Conservation (phyloP, 306 rosid genomes). For the Sphenostylis stenocarpa region DNA sequence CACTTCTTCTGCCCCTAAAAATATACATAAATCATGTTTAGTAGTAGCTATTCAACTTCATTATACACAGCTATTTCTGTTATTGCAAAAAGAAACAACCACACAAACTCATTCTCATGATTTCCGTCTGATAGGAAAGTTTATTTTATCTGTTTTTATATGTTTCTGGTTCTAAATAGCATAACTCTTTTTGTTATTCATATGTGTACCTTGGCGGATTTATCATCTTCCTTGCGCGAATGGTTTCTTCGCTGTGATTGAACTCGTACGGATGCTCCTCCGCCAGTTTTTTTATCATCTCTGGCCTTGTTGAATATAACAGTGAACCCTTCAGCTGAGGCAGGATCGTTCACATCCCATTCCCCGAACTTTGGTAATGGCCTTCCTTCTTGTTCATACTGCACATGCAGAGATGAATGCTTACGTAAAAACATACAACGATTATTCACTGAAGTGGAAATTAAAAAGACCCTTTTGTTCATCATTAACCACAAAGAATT, state of each 20-base stretch:
- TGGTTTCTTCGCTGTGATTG: constrained; percentile 35
- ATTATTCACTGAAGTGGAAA: not conserved
- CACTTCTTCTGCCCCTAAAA: constrained; percentile 58
- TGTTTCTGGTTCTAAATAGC: not conserved
- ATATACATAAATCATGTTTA: not conserved
- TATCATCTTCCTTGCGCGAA: constrained; percentile 38
- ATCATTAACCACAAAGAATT: not conserved
- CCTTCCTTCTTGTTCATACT: constrained; percentile 51
- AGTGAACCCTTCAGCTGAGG: constrained; percentile 79
- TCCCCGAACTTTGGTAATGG: constrained; percentile 87
- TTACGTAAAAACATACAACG: not conserved
- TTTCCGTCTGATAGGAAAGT: not conserved
- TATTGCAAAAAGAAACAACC: not conserved
- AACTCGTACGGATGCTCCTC: constrained; percentile 30
- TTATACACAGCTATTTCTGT: not conserved
- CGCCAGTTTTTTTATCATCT: constrained; percentile 74
- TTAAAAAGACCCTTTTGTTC: not conserved
- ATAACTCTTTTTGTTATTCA: not conserved
- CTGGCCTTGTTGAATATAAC: constrained; percentile 84
- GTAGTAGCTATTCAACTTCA: not conserved
- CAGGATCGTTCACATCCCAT: constrained; percentile 91
- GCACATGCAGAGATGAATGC: constrained; percentile 8
- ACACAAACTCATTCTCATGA: not conserved
- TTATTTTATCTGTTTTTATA: not conserved
- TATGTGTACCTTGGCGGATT: constrained; percentile 48